Base-by-base conservation (phyloP, 2,329 filamentous ascomycete species). In the Aureobasidium musti region DNA sequence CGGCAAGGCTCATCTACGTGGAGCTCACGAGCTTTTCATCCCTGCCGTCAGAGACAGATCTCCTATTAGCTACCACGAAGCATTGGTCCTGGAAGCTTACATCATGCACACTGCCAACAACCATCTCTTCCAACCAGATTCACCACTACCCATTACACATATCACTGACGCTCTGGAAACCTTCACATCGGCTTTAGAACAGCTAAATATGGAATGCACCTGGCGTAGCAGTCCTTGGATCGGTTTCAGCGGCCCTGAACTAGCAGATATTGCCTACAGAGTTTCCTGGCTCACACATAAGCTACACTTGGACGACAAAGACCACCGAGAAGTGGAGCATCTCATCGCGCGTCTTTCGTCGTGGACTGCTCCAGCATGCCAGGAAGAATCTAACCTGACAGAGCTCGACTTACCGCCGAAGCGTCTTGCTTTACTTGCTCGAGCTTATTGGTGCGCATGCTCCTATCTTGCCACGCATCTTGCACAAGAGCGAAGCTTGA, bases 11-110 rank as follows among this genome's bases (percentile, higher is more conserved):
- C 69, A 69, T 56, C 37, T 69, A 10, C 17, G 30, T 21, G 68
- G 66, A 30, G 69, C 69, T 13, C 67, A 69, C 21, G 33, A 66
- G 14, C 56, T 70, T 26, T 70, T 70, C 35, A 52, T 59, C 17
- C 26, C 61, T 19, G 56, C 26, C 17, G 39, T 68, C 8, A 49
- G 39, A 30, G 41, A 60, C 6, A 53, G 59, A 13, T 7, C 23
- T 14, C 65, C 66, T 8, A 35, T 66, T 5, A 49, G 54, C 35
- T 41, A 64, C 6, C 70, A 71, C 30, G 67, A 69, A n/a, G 49
- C 41, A 2, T 41, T 71, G 11, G 64, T 72, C 1, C 66, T 71
- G n/a, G 70, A 71, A 65, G 71, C 52, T 17, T 72, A 72, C 45
- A 70, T 71, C 52, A 54, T 67, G 41, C 67, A 69, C 11, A 69